Base-by-base conservation (phyloP, 352 stramenopile genomes). In the Globisporangium barbulae region DNA sequence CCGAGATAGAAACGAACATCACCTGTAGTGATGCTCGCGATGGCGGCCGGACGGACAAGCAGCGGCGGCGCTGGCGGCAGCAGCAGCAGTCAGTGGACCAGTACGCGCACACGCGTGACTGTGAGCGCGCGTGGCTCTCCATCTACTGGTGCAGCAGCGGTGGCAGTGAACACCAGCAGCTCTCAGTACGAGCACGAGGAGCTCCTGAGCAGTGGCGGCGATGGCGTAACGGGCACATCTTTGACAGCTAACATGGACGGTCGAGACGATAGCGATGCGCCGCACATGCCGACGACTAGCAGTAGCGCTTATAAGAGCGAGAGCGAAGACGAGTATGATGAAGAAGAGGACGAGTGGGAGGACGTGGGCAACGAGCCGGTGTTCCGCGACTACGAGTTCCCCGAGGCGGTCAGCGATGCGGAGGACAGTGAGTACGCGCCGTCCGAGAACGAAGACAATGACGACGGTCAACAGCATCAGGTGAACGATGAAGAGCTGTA, bases 361-460 rank as follows among this genome's bases (percentile, higher is more conserved):
- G 55, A 69, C 31, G 25, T 64, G 5, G 44, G 42, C 37, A 9
- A 61, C 30, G 33, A 59, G 15, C 44, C 58, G 6, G 39, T 47
- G 41, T 69, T 69, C 33, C 63, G 63, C 5, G 57, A 69, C 10
- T 48, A 48, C 25, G 37, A 31, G 42, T 68, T 63, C 28, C 28
- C 25, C 5, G 50, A 65, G n/a, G 15, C 35, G 15, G 19, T n/a
- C 1, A 41, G 22, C 6, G 50, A 59, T 30, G 52, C 33, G 6
- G 59, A 61, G 7, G 63, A 73, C 3, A 68, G 64, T 42, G 64
- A 69, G 30, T 69, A 69, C 33, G 63, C 41, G 17, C 56, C 56
- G 19, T 69, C 63, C 0, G 47, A 39, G 6, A 19, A 45, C 15
- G 39, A 50, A 12, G 30, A 52, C n/a, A 31, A 56, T 2, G 28